These are phyloP conservation scores for Boletus rubroflammeus DNA, from an alignment of 768 basidiomycete species.

Conservation along the genomic window DNA sequence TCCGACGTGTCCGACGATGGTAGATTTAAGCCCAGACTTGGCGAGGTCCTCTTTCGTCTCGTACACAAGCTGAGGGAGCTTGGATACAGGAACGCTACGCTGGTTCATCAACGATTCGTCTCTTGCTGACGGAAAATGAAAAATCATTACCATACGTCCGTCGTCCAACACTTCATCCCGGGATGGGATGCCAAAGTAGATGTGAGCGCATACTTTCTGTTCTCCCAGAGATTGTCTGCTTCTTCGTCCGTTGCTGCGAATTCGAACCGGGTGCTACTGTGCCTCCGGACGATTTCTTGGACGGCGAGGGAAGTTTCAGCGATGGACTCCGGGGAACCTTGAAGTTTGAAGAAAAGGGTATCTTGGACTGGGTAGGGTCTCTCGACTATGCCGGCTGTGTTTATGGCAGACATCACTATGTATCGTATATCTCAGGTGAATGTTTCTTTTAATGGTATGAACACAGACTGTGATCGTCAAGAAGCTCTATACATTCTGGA, in stretches of 20 bases:
- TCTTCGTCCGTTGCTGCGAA: slow-evolving; percentile 74
- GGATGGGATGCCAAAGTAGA: slow-evolving; percentile 63
- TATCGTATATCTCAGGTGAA: neutral
- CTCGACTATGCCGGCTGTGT: slow-evolving; percentile 58
- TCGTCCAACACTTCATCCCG: slow-evolving; percentile 73
- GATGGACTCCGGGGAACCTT: slow-evolving; percentile 64
- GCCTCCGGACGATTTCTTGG: slow-evolving; percentile 57
- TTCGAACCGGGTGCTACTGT: slow-evolving; percentile 65
- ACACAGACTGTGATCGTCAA: slow-evolving; percentile 67
- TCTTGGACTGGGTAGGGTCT: slow-evolving; percentile 66
- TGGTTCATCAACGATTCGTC: neutral
- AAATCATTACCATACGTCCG: slow-evolving; percentile 75
- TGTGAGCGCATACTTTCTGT: slow-evolving; percentile 80
- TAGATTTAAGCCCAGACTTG: slow-evolving; percentile 53
- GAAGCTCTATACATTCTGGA: slow-evolving; percentile 81
- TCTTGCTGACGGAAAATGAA: neutral
- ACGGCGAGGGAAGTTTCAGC: slow-evolving; percentile 56
- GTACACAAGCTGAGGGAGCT: slow-evolving; percentile 63
- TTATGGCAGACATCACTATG: slow-evolving; percentile 75
- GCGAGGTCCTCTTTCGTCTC: slow-evolving; percentile 79
- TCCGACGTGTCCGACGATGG: slow-evolving; percentile 79
- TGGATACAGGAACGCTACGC: slow-evolving; percentile 63
- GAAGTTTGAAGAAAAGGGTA: slow-evolving; percentile 89
- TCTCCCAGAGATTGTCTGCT: slow-evolving; percentile 76
- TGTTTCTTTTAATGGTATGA: neutral